Base-by-base conservation (phyloP, 1,139 yeast species). In the Kodamaea alishanica region DNA sequence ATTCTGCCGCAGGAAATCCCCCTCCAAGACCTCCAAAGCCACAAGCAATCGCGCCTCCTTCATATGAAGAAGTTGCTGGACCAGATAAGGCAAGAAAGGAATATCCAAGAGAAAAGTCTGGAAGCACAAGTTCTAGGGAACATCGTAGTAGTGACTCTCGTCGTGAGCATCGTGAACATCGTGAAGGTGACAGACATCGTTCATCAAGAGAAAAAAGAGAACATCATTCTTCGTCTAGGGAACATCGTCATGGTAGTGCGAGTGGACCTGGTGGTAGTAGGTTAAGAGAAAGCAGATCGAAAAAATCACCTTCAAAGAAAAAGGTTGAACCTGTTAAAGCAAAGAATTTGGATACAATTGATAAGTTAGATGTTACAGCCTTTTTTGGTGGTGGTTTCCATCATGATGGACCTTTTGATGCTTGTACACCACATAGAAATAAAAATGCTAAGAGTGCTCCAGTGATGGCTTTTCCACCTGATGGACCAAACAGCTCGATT, bases 371-470 rank as follows among this genome's bases (percentile, higher is more conserved):
- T 60, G 97, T 90, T 28, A 89, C 97, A 6, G 97, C 96, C 1
- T 74, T 92, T 48, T 90, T 86, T 58, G 97, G 97, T n/a, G 83
- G 87, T 32, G 87, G 92, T 1, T 92, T 92, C 73, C 98, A 92
- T 62, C 98, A 92, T 61, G 98, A 92, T 63, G 98, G 98, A 9
- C 98, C 98, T 11, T 92, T 92, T 61, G 98, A 92, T 61, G 98
- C 98, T 2, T 90, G 97, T 63, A 85, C 95, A 5, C 97, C 98
- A 6, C 96, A 87, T 61, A 81, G 97, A 60, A 92, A 92, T 65
- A 86, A 85, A 64, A 77, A 84, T 57, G 68, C 67, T 24, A 83
- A 80, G 58, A 80, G 79, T 31, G 96, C 97, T 0, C 98, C 98
- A 2, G 96, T 92, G 23, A 73, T 81, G 68, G 98, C 98, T 0